phyloP scores from a whole-genome alignment of 331 rosid species.

The Rosa hybrid region DNA sequence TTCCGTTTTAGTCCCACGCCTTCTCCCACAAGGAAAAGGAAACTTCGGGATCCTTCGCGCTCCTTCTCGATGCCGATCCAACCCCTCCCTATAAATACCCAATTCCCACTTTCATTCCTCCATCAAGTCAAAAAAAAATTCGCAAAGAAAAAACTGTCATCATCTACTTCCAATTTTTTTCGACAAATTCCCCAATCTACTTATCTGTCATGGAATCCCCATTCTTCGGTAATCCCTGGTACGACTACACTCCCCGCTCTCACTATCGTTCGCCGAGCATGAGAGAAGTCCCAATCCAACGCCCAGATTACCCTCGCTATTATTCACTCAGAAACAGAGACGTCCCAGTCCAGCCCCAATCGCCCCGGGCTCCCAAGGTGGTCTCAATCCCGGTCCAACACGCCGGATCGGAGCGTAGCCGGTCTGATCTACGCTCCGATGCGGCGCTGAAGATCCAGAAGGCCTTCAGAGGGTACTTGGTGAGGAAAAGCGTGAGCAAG shows the following conservation, averaged over 20 bases:
- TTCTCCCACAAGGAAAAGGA: slow-evolving; percentile 6
- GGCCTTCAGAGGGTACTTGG: slow-evolving; percentile 55
- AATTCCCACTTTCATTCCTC: background rate
- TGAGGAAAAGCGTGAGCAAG: slow-evolving; percentile 60
- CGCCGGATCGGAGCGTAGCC: slow-evolving; percentile 34
- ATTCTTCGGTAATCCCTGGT: slow-evolving; percentile 26
- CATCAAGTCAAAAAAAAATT: background rate
- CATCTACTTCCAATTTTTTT: background rate
- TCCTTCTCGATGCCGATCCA: slow-evolving; percentile 1
- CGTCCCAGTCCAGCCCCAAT: slow-evolving; percentile 9
- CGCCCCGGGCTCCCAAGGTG: slow-evolving; percentile 41
- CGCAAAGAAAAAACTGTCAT: background rate
- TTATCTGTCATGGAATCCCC: slow-evolving; percentile 35
- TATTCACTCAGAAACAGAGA: slow-evolving; percentile 8
- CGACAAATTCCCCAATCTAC: background rate
- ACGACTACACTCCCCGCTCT: background rate
- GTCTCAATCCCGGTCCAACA: slow-evolving; percentile 64
- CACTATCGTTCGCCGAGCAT: background rate
- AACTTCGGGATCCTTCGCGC: slow-evolving; percentile 47
- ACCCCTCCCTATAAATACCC: slow-evolving; percentile 17
- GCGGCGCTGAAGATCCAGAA: slow-evolving; percentile 62
- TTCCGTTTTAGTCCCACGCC: background rate
- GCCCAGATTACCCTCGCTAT: background rate
- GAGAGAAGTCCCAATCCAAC: slow-evolving; percentile 11
- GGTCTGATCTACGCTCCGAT: background rate